Percentiles rank a stretch among this genome's conserved stretches.
Conservation (phyloP, 1,284 basidiomycete species). For the Boletus hoseneyae region DNA sequence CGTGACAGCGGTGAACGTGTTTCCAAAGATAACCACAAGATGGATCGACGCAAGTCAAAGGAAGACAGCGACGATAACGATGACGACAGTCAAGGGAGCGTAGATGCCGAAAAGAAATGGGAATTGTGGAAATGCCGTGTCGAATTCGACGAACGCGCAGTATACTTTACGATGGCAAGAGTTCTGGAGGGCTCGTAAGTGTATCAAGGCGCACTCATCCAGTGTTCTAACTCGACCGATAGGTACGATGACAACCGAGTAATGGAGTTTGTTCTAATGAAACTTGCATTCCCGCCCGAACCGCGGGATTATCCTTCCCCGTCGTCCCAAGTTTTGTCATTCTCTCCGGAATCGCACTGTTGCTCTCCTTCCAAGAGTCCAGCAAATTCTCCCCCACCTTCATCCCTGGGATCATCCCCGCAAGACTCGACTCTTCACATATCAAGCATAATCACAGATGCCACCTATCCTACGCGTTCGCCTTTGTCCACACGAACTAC, state of each 20-base stretch:
- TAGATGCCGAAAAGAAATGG: slow-evolving; percentile 44
- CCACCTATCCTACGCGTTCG: slow-evolving; percentile 12
- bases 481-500: slow-evolving; percentile 24
- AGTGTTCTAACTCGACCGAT: slow-evolving; percentile 6
- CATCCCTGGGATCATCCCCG: slow-evolving; percentile 28
- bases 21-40: slow-evolving; percentile 10
- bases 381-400: slow-evolving; percentile 26
- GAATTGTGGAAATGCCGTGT: slow-evolving; percentile 75
- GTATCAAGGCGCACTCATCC: neutral
- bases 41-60: slow-evolving; percentile 11
- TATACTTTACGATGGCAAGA: slow-evolving; percentile 73
- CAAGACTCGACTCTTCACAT: slow-evolving; percentile 24
- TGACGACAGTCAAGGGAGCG: slow-evolving; percentile 2
- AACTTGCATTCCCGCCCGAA: slow-evolving; percentile 46
- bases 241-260: slow-evolving; percentile 45
- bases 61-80: slow-evolving; percentile 11
- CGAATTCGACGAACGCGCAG: slow-evolving; percentile 65
- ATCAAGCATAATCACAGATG: slow-evolving; percentile 12
- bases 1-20: slow-evolving; percentile 2
- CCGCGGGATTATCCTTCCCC: slow-evolving; percentile 24
- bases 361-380: slow-evolving; percentile 28
- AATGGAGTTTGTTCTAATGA: slow-evolving; percentile 58
- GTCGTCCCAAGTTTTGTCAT: slow-evolving; percentile 15
- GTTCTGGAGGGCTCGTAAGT: slow-evolving; percentile 52
- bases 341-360: slow-evolving; percentile 17